These are phyloP conservation scores for Sporothrix phasma DNA, from an alignment of 2,329 filamentous ascomycete species.

Conservation along the genomic window DNA sequence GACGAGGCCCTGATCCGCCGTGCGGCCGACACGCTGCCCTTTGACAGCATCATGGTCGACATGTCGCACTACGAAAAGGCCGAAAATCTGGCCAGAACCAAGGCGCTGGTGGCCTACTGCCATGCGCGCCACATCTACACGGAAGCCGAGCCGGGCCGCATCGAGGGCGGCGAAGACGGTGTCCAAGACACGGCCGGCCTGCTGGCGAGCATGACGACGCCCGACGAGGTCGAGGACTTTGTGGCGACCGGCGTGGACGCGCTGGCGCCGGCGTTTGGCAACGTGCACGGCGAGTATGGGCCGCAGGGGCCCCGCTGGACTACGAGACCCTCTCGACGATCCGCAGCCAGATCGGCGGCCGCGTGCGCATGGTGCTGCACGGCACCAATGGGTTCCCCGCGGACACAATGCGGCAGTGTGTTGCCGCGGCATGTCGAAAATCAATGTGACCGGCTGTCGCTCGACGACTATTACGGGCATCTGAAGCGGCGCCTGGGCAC, in stretches of 20 bases:
- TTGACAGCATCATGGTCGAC: conserved; percentile 66
- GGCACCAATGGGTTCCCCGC: conserved; percentile 30
- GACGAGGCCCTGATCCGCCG: conserved; percentile 50
- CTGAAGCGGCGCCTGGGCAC: neutral
- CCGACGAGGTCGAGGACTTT: conserved; percentile 60
- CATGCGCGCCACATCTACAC: conserved; percentile 54
- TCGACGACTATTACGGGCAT: conserved; percentile 4
- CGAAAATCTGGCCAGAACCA: conserved; percentile 53
- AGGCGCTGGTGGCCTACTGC: conserved; percentile 53
- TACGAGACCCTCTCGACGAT: conserved; percentile 41
- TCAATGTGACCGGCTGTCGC: conserved; percentile 38
- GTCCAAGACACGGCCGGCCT: conserved; percentile 49
- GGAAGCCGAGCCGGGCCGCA: conserved; percentile 57
- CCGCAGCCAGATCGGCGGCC: conserved; percentile 33
- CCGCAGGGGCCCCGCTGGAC: conserved; percentile 54
- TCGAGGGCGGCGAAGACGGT: conserved; percentile 55
- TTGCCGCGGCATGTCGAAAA: conserved; percentile 42
- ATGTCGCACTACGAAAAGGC: conserved; percentile 61
- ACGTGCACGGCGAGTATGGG: conserved; percentile 66
- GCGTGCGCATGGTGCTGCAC: conserved; percentile 38
- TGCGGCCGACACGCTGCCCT: conserved; percentile 47
- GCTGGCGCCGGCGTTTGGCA: conserved; percentile 66
- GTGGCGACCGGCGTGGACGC: conserved; percentile 62
- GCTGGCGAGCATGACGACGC: conserved; percentile 49
- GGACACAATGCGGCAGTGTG: conserved; percentile 41